Conservation (phyloP, 2,329 filamentous ascomycete genomes). For the Emmonsiellopsis sp. region DNA sequence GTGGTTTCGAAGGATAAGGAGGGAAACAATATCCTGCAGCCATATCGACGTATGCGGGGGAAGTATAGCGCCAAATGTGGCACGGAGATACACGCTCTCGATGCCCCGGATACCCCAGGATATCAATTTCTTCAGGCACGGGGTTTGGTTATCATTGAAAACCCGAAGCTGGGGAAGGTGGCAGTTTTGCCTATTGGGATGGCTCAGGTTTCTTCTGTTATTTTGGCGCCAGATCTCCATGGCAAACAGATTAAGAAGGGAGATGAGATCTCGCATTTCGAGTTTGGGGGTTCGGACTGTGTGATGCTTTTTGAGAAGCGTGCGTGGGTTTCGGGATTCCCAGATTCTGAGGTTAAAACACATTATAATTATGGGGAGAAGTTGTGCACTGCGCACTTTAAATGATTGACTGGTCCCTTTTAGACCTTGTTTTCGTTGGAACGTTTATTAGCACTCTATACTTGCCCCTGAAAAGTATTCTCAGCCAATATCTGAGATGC, state of each 20-base stretch:
- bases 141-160: constrained; percentile 33
- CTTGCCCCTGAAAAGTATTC: not conserved
- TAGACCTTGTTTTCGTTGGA: not conserved
- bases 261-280: constrained; percentile 35
- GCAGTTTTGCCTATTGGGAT: constrained; percentile 39
- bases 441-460: not conserved
- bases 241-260: constrained; percentile 29
- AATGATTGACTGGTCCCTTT: not conserved
- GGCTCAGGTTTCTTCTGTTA: constrained; percentile 37
- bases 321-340: not conserved
- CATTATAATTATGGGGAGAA: not conserved
- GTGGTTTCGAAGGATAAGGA: not conserved
- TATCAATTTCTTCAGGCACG: constrained; percentile 36
- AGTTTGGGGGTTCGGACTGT: constrained; percentile 38
- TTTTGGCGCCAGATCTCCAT: constrained; percentile 16
- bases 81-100: constrained; percentile 6
- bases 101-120: constrained; percentile 28
- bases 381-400: not conserved
- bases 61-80: not conserved
- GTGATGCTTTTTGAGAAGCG: constrained; percentile 31
- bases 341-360: not conserved
- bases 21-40: not conserved
- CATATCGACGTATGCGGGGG: not conserved
- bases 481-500: not conserved
- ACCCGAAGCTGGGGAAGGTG: constrained; percentile 26